Evolutionary conservation across 225 moss, liverwort and hornwort species (phyloP), one percentile per base, ranked within the genome.

Genomic region (Sphagnum tenellum): DNA sequence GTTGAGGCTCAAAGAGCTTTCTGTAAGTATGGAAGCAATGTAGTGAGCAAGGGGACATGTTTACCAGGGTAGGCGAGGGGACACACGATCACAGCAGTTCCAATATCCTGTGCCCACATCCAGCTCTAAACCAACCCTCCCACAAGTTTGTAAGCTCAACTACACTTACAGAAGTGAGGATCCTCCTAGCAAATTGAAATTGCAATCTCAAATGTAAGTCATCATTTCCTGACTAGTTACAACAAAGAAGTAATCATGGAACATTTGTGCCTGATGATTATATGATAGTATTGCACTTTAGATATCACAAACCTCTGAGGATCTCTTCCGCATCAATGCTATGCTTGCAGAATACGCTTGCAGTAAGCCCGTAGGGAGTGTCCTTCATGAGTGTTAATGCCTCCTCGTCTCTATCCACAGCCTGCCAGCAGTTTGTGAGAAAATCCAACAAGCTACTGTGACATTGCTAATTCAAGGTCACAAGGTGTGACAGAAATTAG

Each of bases 21-120:
- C n/a, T n/a, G 9, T 9, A 56, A 56, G 55, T 1, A 56, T 56
- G 9, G n/a, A 56, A 56, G n/a, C n/a, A n/a, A 56, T 9, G 55
- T 56, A 9, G 48, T 5, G 56, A 45, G 46, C 45, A 58, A 13
- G 69, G 45, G 46, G 5, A 50, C 44, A 9, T 71, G 29, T 29
- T 29, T 29, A 98, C 96, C 96, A 98, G 0, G 96, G 96, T 61
- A 98, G 77, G 68, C 96, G 81, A 4, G 92, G 90, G 9, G 96
- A 92, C 67, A 98, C 96, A 45, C 96, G 85, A 62, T 98, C 92
- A 9, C 92, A 98, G 69, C 96, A 98, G 69, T 98, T 98, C 96
- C 96, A 98, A 68, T 98, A 98, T 12, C 92, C 92, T 45, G 96
- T 98, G 44, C 96, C 96, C 51, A 98, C 96, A 11, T 90, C 81